Base-by-base conservation (phyloP, 2,329 filamentous ascomycete genomes). In the Gremmenia infestans region DNA sequence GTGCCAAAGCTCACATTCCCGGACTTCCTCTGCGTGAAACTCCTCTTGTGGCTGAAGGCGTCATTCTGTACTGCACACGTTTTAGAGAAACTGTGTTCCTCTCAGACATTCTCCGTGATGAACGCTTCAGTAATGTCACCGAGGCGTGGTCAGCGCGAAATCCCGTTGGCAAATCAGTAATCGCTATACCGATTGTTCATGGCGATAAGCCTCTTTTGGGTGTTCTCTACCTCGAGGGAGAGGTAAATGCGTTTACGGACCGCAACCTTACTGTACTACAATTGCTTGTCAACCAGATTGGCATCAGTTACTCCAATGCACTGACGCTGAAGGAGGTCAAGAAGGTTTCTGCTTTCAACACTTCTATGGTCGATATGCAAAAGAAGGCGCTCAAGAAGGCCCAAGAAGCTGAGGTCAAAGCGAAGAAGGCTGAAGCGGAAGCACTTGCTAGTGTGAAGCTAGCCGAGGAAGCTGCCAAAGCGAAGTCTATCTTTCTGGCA, bases 381-480 rank as follows among this genome's bases (percentile, higher is more conserved):
- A 91, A 88, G 71, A 81, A 82, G 28, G 86, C 89, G 2, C 77
- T 92, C 9, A 81, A 80, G 3, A 86, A 91, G 67, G 88, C 89
- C 12, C 78, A 85, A 54, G 82, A 86, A 58, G 86, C 88, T 0
- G 88, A 92, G 70, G 80, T 80, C 58, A 91, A 91, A 70, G 88
- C 89, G 9, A 91, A 90, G 70, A 75, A 81, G 52, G 89, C 89
- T 1, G 88, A 92, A 69, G 83, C 86, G 0, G 83, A 90, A 67
- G 89, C 89, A 7, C 84, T 89, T 67, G 82, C 86, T 58, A 91
- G 90, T 69, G 88, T 92, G 68, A 87, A 89, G 71, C 79, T 92
- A 40, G 90, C 90, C 15, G 88, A 93, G 68, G 89, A 93, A 70
- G 89, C 89, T 11, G 88, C 88, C 22, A 90, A 88, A 71, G 89